Base-by-base conservation (phyloP, 192 early-diverging fungal species). In the Helicostylum pulchrum region DNA sequence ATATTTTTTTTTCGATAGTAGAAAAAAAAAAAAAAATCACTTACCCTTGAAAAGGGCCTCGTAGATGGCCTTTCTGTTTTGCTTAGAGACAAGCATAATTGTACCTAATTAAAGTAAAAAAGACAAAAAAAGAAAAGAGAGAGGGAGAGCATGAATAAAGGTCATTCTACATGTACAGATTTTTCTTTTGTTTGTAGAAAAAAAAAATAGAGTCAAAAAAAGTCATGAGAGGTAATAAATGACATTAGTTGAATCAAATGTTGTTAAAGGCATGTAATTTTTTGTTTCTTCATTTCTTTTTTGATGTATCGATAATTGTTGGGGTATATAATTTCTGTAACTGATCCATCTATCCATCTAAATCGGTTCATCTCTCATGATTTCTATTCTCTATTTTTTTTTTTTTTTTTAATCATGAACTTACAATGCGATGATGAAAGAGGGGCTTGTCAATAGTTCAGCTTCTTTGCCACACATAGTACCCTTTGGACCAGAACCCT, bases 31-130 rank as follows among this genome's bases (percentile, higher is more conserved):
- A 11, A 44, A 23, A 43, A 10, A 54, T 23, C 12, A 43, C 26
- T 67, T 77, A 88, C 90, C 88, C 68, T 84, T 89, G 88, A 93
- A 93, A 70, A 93, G 84, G 72, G 84, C 85, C 84, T 94, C 90
- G 91, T 94, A 94, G 84, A 97, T 95, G 78, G 78, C 73, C 90
- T 94, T 95, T 80, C 95, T 87, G 90, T 99, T 96, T 79, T 91
- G 80, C 82, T 92, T 94, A 72, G 92, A 88, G 83, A 99, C 96
- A 77, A 95, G 90, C 96, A 99, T 98, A 79, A 77, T 92, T 69
- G 56, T 57, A 49, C 36, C 65, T 66, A 39, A 39, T 21, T 34
- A 34, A 34, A n/a, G n/a, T n/a, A n/a, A n/a, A n/a, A n/a, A n/a
- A n/a, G n/a, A n/a, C n/a, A n/a, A n/a, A n/a, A n/a, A n/a, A n/a